Percentiles rank a stretch among this genome's conserved stretches.
phyloP scores from a whole-genome alignment of 306 rosid species.

The Argentina anserina region DNA sequence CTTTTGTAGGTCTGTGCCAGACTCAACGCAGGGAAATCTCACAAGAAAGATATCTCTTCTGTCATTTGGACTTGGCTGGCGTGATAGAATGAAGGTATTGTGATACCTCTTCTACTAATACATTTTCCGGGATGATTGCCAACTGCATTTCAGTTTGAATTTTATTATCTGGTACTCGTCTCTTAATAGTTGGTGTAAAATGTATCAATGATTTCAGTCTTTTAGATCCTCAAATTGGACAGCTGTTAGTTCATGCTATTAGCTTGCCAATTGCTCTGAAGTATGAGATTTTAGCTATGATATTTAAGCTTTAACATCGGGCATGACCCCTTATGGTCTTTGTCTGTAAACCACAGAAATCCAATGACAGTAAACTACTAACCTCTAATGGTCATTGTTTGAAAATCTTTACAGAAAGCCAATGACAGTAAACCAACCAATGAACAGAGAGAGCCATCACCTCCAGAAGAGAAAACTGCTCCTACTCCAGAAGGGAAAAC shows the following conservation, averaged over 20 bases:
- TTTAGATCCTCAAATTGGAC: neutral
- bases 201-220: neutral
- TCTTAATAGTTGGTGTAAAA: neutral
- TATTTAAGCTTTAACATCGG: no score
- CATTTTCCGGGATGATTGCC: slow-evolving; percentile 13
- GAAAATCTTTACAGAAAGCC: slow-evolving; percentile 37
- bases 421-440: slow-evolving; percentile 29
- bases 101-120: neutral
- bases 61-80: slow-evolving; percentile 89
- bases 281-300: no score
- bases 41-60: slow-evolving; percentile 55
- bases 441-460: slow-evolving; percentile 5
- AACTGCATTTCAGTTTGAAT: neutral
- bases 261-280: neutral
- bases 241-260: neutral
- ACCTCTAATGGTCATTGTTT: slow-evolving; percentile 18
- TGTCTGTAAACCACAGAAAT: no score
- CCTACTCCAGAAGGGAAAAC: neutral
- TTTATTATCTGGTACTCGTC: neutral
- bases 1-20: slow-evolving; percentile 45
- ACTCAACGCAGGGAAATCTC: slow-evolving; percentile 38
- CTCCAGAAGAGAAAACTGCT: slow-evolving; percentile 3
- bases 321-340: no score
- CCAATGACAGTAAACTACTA: no score
- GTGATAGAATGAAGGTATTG: slow-evolving; percentile 78